Base-by-base conservation (phyloP, 768 basidiomycete genomes). In the Mycena rosella region DNA sequence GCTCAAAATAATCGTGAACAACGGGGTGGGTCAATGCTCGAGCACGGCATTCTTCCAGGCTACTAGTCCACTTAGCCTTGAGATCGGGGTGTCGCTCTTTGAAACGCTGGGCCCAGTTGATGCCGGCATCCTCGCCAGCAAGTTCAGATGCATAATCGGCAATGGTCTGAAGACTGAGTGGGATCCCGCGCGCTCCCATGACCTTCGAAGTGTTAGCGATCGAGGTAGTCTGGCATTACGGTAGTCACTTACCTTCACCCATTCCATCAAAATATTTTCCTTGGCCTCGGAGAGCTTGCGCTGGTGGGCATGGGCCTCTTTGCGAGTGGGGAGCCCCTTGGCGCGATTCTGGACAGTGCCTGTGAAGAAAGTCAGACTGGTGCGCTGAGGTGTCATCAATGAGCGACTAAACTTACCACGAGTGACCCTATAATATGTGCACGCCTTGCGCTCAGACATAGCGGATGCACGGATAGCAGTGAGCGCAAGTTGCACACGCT, bases 1-100 rank as follows among this genome's bases (percentile, higher is more conserved):
- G 44, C n/a, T 63, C 52, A 30, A 54, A 38, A 17, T 38, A 38
- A 8, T 38, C 36, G 36, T 42, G 62, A 29, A 63, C 62, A 11
- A 27, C 27, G 30, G 52, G 8, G 5, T 27, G 60, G 45, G 14
- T 63, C 36, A 68, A 47, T 17, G 60, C 47, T 30, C 55, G 34
- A 5, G 60, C 61, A 20, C 67, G 61, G 38, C 53, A 56, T 45
- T 63, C 67, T 45, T 68, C 67, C 0, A 68, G 67, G 9, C 29
- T 15, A 13, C 13, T 58, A 1, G 67, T 57, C 54, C 44, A 62
- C 29, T 57, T 61, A 26, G 60, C 58, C 44, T 44, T 38, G 5
- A 67, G 59, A 18, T 67, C 65, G 4, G 65, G 65, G 36, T 62
- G 49, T 2, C 53, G 49, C 32, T 34, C 32, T 11, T 34, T 34